Conservation (phyloP, 139 green algal species). For the Nannochloris sp. region DNA sequence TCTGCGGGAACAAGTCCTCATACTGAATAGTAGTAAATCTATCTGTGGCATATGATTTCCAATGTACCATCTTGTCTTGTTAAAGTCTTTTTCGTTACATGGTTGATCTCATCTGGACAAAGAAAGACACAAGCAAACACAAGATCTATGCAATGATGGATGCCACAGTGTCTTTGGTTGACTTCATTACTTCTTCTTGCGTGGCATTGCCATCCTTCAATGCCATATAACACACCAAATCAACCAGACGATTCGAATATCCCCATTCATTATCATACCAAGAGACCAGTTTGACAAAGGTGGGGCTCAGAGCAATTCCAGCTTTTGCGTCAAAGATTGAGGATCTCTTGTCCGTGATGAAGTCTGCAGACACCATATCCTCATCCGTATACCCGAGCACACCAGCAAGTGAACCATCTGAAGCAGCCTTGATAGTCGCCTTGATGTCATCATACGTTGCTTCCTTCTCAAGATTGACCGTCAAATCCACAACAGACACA, state of each 20-base stretch:
- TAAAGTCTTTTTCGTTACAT: too few species aligned
- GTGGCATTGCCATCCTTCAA: conserved; percentile 9
- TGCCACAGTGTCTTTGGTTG: not conserved
- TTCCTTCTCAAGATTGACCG: conserved; percentile 74
- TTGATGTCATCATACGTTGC: conserved; percentile 91
- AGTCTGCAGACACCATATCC: conserved; percentile 85
- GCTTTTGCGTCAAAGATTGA: conserved; percentile 85
- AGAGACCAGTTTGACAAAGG: conserved; percentile 89
- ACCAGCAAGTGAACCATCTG: conserved; percentile 71
- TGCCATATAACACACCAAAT: conserved; percentile 55
- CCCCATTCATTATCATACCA: conserved; percentile 98
- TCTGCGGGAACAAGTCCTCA: too few species aligned
- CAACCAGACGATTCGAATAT: conserved; percentile 57
- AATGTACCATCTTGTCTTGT: too few species aligned
- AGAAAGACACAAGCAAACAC: not conserved
- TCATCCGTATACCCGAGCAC: conserved; percentile 89
- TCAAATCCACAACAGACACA: conserved; percentile 96
- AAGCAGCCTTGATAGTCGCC: conserved; percentile 64
- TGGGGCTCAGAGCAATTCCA: conserved; percentile 77
- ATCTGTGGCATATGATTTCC: too few species aligned
- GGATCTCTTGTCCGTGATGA: conserved; percentile 66
- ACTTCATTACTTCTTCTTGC: not conserved
- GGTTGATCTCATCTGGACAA: too few species aligned
- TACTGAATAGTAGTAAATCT: too few species aligned
- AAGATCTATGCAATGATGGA: not conserved